Conservation (phyloP, 2,329 filamentous ascomycete genomes). For the Penicillium sp. region DNA sequence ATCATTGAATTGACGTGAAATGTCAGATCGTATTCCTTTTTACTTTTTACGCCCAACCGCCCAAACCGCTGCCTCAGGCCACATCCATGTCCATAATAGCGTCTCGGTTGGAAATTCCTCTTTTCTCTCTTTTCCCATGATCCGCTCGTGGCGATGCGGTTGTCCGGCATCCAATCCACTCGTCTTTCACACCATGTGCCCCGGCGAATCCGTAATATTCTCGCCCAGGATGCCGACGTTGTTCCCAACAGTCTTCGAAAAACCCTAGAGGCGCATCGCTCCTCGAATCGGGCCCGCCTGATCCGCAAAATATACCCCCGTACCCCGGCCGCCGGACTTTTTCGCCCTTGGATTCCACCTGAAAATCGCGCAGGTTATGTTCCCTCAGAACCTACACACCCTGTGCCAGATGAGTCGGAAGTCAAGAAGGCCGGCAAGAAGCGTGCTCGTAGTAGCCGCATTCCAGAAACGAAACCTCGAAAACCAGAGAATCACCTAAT, state of each 20-base stretch:
- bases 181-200: constrained; percentile 12
- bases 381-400: constrained; percentile 1
- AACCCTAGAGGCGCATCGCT: constrained; percentile 45
- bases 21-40: too few relatives aligned
- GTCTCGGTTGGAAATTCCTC: constrained; percentile 4
- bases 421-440: constrained; percentile 3
- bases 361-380: constrained; percentile 16
- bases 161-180: constrained; percentile 10
- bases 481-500: neutral
- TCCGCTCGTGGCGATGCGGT: constrained; percentile 23
- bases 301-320: constrained; percentile 32
- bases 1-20: too few relatives aligned
- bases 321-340: constrained; percentile 14
- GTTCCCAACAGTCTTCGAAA: constrained; percentile 36
- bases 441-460: constrained; percentile 4
- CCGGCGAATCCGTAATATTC: constrained; percentile 14
- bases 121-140: neutral
- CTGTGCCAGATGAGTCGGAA: neutral
- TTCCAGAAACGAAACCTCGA: neutral
- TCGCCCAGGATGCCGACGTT: constrained; percentile 24
- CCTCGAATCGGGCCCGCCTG: constrained; percentile 37
- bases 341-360: constrained; percentile 16
- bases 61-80: constrained; percentile 3
- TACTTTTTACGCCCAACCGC: neutral
- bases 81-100: neutral